Conservation (phyloP, 345 rosid genomes). For the Brassica napus region DNA sequence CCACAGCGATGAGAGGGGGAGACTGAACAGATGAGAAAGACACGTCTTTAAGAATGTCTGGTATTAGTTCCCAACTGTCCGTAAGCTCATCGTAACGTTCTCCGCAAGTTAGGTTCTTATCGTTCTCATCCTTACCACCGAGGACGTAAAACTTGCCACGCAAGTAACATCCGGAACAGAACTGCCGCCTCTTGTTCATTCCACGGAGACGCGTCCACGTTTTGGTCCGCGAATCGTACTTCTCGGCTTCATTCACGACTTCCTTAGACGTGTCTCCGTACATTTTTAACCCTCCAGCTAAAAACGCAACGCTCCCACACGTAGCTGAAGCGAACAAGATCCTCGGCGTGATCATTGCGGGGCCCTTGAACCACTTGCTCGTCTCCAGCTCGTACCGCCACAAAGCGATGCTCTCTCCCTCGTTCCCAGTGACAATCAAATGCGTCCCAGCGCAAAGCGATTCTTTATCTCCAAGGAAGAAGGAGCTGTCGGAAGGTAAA, state of each 20-base stretch:
- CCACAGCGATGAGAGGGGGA: constrained; percentile 82
- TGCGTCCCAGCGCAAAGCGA: constrained; percentile 83
- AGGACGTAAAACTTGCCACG: constrained; percentile 68
- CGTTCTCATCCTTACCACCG: constrained; percentile 67
- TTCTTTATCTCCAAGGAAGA: constrained; percentile 65
- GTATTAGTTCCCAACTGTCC: constrained; percentile 62
- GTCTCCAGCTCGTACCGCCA: constrained; percentile 81
- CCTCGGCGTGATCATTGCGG: constrained; percentile 65
- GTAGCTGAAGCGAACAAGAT: constrained; percentile 82
- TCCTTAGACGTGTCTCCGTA: constrained; percentile 28
- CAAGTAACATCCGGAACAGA: constrained; percentile 80
- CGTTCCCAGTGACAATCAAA: constrained; percentile 72
- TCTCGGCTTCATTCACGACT: constrained; percentile 65
- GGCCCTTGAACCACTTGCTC: constrained; percentile 73
- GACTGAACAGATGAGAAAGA: constrained; percentile 59
- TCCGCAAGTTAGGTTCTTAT: constrained; percentile 56
- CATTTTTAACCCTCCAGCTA: constrained; percentile 67
- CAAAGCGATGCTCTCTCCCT: constrained; percentile 50
- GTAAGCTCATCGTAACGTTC: constrained; percentile 63
- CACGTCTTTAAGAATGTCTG: constrained; percentile 52
- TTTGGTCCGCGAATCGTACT: constrained; percentile 63
- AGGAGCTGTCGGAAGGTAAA: constrained; percentile 72
- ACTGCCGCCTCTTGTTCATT: constrained; percentile 57
- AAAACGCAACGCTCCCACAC: constrained; percentile 57
- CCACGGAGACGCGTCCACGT: constrained; percentile 62